phyloP scores from a whole-genome alignment of 495 filamentous ascomycete genomes.

The Penicillium desertorum region DNA sequence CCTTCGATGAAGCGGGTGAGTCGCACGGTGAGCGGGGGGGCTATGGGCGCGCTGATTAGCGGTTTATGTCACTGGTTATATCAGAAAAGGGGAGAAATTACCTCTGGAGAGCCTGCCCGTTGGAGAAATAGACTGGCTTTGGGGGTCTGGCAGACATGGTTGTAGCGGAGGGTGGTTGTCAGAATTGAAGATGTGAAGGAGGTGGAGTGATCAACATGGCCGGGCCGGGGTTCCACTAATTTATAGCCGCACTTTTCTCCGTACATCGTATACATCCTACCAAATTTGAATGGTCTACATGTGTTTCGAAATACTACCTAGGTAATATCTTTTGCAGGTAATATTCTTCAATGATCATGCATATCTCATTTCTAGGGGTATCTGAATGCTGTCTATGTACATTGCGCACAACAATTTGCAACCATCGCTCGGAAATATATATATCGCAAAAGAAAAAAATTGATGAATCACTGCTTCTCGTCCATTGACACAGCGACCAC shows the following conservation, averaged over 20 bases:
- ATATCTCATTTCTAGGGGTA: slow-evolving; percentile 20
- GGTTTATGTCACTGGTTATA: slow-evolving; percentile 6
- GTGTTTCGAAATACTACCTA: neutral
- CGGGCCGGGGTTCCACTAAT: slow-evolving; percentile 12
- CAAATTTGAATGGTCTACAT: neutral
- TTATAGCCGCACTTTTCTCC: slow-evolving; percentile 1
- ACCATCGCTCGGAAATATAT: slow-evolving; percentile 13
- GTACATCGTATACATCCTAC: neutral
- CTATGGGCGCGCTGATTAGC: slow-evolving; percentile 36
- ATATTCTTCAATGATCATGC: neutral
- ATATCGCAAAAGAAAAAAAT: neutral
- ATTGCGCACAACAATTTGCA: slow-evolving; percentile 13
- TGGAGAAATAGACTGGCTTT: slow-evolving; percentile 39
- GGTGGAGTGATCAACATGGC: slow-evolving; percentile 13
- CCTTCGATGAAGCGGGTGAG: slow-evolving; percentile 45
- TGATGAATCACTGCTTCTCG: slow-evolving; percentile 13
- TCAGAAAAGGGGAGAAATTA: slow-evolving; percentile 20
- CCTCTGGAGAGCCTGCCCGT: slow-evolving; percentile 39
- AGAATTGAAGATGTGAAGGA: slow-evolving; percentile 13
- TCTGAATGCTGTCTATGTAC: slow-evolving; percentile 30
- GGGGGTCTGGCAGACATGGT: slow-evolving; percentile 31
- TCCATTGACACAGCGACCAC: slow-evolving; percentile 10
- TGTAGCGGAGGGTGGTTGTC: slow-evolving; percentile 3
- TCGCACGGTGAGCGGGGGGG: slow-evolving; percentile 45
- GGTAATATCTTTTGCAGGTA: neutral